Percentiles rank a stretch among this genome's conserved stretches.
These are phyloP conservation scores for Lolium rigidum DNA, from an alignment of 176 grass and related monocot genomes.

Conservation along the genomic window DNA sequence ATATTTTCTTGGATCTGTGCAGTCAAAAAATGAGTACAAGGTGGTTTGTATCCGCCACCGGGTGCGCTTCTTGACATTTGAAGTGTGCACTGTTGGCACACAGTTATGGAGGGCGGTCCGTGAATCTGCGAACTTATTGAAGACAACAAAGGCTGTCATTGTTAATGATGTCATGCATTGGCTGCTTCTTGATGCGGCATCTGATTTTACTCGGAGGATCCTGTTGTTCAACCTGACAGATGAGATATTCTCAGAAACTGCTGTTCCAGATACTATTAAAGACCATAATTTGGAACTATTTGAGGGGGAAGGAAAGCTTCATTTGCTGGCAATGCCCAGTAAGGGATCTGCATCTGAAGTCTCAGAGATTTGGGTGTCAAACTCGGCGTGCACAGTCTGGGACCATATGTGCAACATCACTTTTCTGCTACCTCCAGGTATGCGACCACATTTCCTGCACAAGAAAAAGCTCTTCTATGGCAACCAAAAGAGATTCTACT, in stretches of 20 bases:
- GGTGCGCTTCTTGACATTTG: conserved; percentile 47
- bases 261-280: conserved; percentile 41
- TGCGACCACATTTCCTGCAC: conserved; percentile 42
- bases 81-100: conserved; percentile 48
- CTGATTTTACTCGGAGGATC: conserved; percentile 31
- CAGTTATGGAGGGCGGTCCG: conserved; percentile 41
- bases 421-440: conserved; percentile 25
- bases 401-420: conserved; percentile 12
- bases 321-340: conserved; percentile 42
- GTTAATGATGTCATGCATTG: conserved; percentile 50
- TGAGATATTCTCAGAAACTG: conserved; percentile 38
- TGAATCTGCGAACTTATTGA: conserved; percentile 41
- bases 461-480: conserved; percentile 51
- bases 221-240: conserved; percentile 44
- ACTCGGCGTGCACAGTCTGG: conserved; percentile 28
- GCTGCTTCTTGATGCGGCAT: conserved; percentile 48
- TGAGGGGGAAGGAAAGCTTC: conserved; percentile 48
- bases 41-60: conserved; percentile 45
- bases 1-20: conserved; percentile 59
- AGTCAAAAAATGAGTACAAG: conserved; percentile 53
- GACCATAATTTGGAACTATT: conserved; percentile 43
- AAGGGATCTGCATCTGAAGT: conserved; percentile 7
- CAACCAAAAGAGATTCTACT: conserved; percentile 36
- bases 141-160: conserved; percentile 43
- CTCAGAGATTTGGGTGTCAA: conserved; percentile 49